Evolutionary conservation across 2,329 filamentous ascomycete species (phyloP), one percentile per base, ranked within the genome.

Genomic region (Blumeria graminis): DNA sequence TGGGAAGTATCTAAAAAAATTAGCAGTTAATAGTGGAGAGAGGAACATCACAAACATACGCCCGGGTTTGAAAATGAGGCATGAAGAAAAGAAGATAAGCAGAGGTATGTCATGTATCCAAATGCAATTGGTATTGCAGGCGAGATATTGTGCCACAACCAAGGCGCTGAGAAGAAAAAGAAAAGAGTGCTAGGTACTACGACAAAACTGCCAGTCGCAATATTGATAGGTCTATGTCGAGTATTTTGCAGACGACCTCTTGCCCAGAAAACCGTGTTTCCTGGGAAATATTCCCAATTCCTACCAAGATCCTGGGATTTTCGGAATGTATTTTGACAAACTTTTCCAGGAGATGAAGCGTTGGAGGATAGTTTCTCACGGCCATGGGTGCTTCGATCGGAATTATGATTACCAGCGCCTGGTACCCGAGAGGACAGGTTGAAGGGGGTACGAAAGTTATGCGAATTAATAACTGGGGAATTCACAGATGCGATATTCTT

Each of bases 1-100:
- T 83, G 16, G 92, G 92, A 38, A 95, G 74, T 59, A 96, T 94
- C 87, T 93, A 61, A n/a, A 53, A n/a, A 35, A 34, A 57, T 63
- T 54, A 66, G 57, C 56, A 22, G 55, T 28, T 10, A 10, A 22
- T 43, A 10, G 18, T 6, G n/a, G n/a, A 28, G 14, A 38, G 32
- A 14, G 36, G 28, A 33, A 33, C 16, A 34, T 33, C 38, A 55
- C 38, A 56, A 34, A 77, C 86, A 75, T 76, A 94, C 88, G 57
- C 92, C 92, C 34, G 92, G 90, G 69, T 98, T 90, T 48, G 90
- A 85, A 56, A 84, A 76, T 2, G 92, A 95, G 3, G 90, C 92
- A 69, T 95, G 90, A 56, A 95, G 65, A 65, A 96, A 98, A 3
- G 92, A 96, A 28, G 89, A 94, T 52, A 95, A 74, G 69, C 86